Percentiles rank a stretch among this genome's conserved stretches.
These are phyloP conservation scores for Magnaporthales sp. DNA, from an alignment of 2,329 filamentous ascomycete genomes.

Conservation along the genomic window DNA sequence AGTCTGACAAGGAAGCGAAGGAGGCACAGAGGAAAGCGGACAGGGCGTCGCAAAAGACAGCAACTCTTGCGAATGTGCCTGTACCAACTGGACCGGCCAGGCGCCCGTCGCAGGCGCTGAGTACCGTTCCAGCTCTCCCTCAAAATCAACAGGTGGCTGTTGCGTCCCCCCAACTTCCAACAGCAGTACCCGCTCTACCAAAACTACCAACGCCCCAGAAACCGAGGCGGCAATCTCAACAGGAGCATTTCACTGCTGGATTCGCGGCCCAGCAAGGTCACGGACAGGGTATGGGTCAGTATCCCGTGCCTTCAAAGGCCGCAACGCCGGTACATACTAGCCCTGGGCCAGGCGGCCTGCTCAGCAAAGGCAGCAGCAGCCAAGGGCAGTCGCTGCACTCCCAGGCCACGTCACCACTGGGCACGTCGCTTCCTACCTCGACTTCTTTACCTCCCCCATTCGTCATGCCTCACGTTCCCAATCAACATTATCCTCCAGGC, in stretches of 20 bases:
- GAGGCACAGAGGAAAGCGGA: conserved; percentile 36
- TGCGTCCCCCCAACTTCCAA: conserved; percentile 70
- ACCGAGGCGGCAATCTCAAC: conserved; percentile 69
- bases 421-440: conserved; percentile 24
- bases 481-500: not conserved
- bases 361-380: conserved; percentile 22
- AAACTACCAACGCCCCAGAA: conserved; percentile 77
- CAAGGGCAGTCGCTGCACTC: conserved; percentile 19
- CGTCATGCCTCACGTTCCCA: not conserved
- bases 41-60: conserved; percentile 31
- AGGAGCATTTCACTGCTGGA: conserved; percentile 42
- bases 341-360: conserved; percentile 51
- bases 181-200: conserved; percentile 72
- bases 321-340: conserved; percentile 57
- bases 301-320: conserved; percentile 46
- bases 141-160: conserved; percentile 52
- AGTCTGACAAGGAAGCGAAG: conserved; percentile 26
- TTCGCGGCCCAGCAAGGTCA: not conserved
- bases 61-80: conserved; percentile 23
- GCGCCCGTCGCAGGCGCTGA: conserved; percentile 29
- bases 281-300: conserved; percentile 29
- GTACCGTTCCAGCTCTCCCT: conserved; percentile 41
- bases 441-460: not conserved
- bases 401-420: conserved; percentile 57
- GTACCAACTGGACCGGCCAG: conserved; percentile 26